Evolutionary conservation across 2,329 filamentous ascomycete species (phyloP), one percentile per base, ranked within the genome.

Genomic region (Scedosporium aurantiacum): DNA sequence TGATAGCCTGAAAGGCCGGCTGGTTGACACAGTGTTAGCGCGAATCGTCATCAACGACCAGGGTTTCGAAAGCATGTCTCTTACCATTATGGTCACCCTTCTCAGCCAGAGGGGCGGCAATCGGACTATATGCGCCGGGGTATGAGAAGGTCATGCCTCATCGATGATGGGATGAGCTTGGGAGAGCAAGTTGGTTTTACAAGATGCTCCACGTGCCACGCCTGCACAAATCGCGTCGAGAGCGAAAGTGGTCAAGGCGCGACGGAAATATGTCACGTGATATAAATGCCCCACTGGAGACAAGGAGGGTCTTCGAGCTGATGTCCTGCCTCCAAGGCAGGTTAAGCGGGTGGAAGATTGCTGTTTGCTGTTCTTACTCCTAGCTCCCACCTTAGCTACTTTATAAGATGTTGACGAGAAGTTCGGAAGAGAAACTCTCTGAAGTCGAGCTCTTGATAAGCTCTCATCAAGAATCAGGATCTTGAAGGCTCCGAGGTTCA

Each of bases 1-100:
- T 99, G 73, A 97, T 86, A 60, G 93, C 90, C 69, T 88, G 85
- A 76, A 95, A 97, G 68, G 84, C 81, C 66, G 82, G 80, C 82
- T 84, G 63, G 64, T 59, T 52, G 63, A 60, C 23, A 57, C 58
- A 60, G 61, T 58, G 63, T 61, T 61, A 25, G 63, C 60, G n/a
- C 54, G 52, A 7, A 55, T 47, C 58, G 57, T 18, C 21, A 58
- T 41, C 7, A 56, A 41, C 6, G 16, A 54, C 14, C 41, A 52
- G 21, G 59, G 54, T 43, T 43, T 43, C 21, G 57, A 40, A 16
- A 14, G n/a, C 32, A 37, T 18, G 21, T 18, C 3, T 16, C 25
- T 32, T 60, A 60, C 58, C 58, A 60, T 60, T 41, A 37, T 50
- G 27, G 23, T 16, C 32, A 16, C 21, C 32, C 58, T n/a, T 25